A percentile compares a stretch with the other conserved stretches of the same genome.
phyloP scores from a whole-genome alignment of 1,284 basidiomycete genomes.

The Microbotryomycetes sp. region DNA sequence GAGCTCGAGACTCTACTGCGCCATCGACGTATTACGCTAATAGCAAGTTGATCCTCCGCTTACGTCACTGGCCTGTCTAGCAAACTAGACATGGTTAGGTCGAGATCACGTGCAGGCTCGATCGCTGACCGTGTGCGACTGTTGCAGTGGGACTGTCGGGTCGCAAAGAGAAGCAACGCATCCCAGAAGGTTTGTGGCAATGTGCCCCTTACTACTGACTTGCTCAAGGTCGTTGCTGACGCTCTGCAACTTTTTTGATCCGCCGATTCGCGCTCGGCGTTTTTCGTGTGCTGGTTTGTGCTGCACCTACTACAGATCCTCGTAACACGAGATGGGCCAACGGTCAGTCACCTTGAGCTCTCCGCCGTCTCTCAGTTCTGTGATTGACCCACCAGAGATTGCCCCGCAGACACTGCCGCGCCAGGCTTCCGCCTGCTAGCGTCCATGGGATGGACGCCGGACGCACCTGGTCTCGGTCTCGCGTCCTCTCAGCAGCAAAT shows the following conservation, averaged over 20 bases:
- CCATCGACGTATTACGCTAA: too few species aligned
- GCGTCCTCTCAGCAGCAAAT: constrained; percentile 20
- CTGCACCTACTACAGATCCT: too few species aligned
- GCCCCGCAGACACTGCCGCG: constrained; percentile 21
- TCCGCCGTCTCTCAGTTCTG: neutral
- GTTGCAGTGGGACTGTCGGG: constrained; percentile 22
- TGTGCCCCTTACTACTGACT: neutral
- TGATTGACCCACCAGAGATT: neutral
- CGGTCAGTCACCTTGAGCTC: constrained; percentile 2
- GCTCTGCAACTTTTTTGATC: neutral
- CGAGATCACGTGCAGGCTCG: too few species aligned
- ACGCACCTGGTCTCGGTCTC: constrained; percentile 21
- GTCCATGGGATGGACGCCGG: constrained; percentile 35
- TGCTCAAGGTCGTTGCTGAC: neutral
- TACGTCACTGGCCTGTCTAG: too few species aligned
- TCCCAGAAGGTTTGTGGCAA: constrained; percentile 16
- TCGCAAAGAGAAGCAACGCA: constrained; percentile 26
- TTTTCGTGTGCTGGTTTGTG: too few species aligned
- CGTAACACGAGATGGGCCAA: constrained; percentile 34
- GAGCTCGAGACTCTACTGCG: too few species aligned
- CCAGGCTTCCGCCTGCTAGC: constrained; percentile 34
- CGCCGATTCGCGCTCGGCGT: neutral
- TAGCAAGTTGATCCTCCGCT: too few species aligned
- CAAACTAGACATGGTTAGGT: too few species aligned
- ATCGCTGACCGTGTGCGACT: neutral